Conservation (phyloP, 257 asterid species). For the Lithospermum erythrorhizon region DNA sequence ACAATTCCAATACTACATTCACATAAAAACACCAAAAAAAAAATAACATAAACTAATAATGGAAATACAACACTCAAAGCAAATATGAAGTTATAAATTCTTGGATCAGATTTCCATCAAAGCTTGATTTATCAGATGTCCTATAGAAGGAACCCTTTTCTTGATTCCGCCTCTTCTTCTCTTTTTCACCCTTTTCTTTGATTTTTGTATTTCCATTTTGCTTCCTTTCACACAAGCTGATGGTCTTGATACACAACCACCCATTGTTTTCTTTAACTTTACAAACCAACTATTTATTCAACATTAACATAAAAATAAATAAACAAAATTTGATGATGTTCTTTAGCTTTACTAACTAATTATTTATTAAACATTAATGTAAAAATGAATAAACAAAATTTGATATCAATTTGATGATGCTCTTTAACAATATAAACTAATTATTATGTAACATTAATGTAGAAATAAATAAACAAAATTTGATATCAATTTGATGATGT, state of each 20-base stretch:
- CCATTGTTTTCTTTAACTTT: slow-evolving; percentile 33
- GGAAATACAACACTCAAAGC: no score
- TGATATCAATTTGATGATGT: no score
- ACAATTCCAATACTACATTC: not conserved
- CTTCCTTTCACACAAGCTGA: slow-evolving; percentile 47
- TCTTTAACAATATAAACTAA: not conserved
- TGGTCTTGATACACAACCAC: slow-evolving; percentile 76
- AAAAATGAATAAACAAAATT: no score
- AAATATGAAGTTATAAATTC: no score
- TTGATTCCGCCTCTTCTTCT: slow-evolving; percentile 29
- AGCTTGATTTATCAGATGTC: slow-evolving; percentile 39
- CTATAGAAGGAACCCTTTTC: slow-evolving; percentile 37
- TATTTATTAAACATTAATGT: not conserved
- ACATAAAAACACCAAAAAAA: not conserved
- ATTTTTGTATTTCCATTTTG: slow-evolving; percentile 8
- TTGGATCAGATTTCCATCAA: slow-evolving; percentile 48
- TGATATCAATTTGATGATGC: no score
- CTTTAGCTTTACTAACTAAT: not conserved
- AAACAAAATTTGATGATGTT: no score
- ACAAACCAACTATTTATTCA: not conserved
- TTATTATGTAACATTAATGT: not conserved
- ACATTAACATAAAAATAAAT: not conserved
- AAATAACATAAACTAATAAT: not conserved
- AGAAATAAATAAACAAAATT: no score
- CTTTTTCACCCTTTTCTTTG: slow-evolving; percentile 34